Conservation (phyloP, 2,329 filamentous ascomycete species). For the Colletotrichum liriopes region DNA sequence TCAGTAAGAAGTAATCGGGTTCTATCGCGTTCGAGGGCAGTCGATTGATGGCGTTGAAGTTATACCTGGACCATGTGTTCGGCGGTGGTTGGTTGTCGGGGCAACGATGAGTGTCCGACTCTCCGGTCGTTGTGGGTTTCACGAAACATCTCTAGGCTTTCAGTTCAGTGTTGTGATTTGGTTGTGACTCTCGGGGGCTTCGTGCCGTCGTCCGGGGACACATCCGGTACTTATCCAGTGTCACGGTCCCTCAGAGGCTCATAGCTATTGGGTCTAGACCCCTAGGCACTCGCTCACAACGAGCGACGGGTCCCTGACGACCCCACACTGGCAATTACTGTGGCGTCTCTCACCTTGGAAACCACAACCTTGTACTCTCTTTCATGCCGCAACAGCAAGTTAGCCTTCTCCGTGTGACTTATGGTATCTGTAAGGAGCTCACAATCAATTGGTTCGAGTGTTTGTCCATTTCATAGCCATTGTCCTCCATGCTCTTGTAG, state of each 20-base stretch:
- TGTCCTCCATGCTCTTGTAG: neutral
- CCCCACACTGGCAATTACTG: conserved; percentile 8
- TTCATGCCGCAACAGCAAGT: neutral
- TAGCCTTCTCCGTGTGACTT: neutral
- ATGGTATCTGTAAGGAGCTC: neutral
- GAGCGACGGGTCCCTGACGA: neutral
- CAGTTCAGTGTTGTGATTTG: neutral
- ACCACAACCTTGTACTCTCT: neutral
- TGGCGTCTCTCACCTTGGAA: neutral
- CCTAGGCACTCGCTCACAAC: neutral
- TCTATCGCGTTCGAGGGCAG: neutral
- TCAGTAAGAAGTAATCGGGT: neutral
- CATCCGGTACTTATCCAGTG: conserved; percentile 6
- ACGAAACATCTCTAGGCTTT: conserved; percentile 10
- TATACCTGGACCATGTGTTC: conserved; percentile 40
- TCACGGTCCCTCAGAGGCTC: neutral
- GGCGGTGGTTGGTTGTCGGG: conserved; percentile 39
- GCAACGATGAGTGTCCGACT: conserved; percentile 35
- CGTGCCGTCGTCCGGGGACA: neutral
- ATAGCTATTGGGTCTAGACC: neutral
- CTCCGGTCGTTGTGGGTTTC: conserved; percentile 7
- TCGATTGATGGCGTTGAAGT: conserved; percentile 28
- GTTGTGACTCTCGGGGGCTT: neutral
- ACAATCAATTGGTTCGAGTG: neutral
- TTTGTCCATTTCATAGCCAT: neutral